Percentiles rank a stretch among this genome's conserved stretches.
Evolutionary conservation across 805 yeast species (phyloP).

Genomic region (Ogataea methylovora): DNA sequence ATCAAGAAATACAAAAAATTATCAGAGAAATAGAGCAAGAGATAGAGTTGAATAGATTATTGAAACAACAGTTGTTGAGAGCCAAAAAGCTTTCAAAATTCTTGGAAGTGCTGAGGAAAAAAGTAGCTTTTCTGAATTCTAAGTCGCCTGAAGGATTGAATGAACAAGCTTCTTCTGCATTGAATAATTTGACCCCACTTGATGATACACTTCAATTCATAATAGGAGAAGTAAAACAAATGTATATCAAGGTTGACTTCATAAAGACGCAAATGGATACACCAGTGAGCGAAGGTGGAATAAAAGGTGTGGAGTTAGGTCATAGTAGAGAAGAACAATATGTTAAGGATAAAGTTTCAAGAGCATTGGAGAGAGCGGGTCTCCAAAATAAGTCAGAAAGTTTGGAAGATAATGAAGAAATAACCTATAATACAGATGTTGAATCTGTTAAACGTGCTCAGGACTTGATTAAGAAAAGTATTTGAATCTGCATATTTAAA

Average conservation of each 20-base stretch:
- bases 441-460: too few relatives aligned
- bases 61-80: slow-evolving; percentile 31
- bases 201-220: slow-evolving; percentile 19
- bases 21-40: slow-evolving; percentile 35
- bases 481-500: too few relatives aligned
- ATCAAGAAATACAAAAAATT: slow-evolving; percentile 18
- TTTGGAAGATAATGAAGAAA: slow-evolving; percentile 2
- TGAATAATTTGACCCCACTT: slow-evolving; percentile 16
- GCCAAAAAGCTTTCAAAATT: slow-evolving; percentile 29
- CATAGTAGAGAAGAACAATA: slow-evolving; percentile 13
- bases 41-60: slow-evolving; percentile 31
- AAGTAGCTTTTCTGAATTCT: slow-evolving; percentile 8
- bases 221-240: slow-evolving; percentile 14
- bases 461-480: too few relatives aligned
- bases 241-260: slow-evolving; percentile 12
- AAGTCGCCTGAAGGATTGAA: slow-evolving; percentile 1
- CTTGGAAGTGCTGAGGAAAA: slow-evolving; percentile 11
- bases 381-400: slow-evolving; percentile 2
- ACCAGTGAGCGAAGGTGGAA: neutral
- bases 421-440: slow-evolving; percentile 5
- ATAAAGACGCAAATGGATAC: neutral
- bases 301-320: slow-evolving; percentile 6
- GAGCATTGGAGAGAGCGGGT: neutral
- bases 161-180: neutral
- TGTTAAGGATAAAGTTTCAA: slow-evolving; percentile 8